Evolutionary conservation across 176 grass and related monocot species (phyloP).

Genomic region (Melocanna baccifera): DNA sequence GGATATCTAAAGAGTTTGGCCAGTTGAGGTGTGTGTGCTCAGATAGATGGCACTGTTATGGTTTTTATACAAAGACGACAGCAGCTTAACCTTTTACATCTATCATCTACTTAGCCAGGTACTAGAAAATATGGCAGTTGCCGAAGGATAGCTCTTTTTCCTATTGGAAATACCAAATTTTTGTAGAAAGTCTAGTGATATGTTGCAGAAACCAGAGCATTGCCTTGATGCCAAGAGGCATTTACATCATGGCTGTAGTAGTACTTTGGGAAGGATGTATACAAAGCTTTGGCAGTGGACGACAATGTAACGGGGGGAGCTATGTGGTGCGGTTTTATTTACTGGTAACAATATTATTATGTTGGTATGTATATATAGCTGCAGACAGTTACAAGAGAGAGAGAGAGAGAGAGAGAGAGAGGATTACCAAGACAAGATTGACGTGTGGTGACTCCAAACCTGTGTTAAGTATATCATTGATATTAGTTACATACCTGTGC

Average conservation of each 20-base stretch:
- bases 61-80: slow-evolving; percentile 29
- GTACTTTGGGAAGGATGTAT: background rate
- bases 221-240: background rate
- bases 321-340: background rate
- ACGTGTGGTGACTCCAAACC: background rate
- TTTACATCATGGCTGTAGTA: background rate
- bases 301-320: background rate
- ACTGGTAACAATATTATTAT: background rate
- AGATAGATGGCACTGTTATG: slow-evolving; percentile 14
- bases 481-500: too few relatives aligned
- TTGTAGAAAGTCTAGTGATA: slow-evolving; percentile 11
- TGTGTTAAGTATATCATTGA: background rate
- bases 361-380: background rate
- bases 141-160: background rate
- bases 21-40: slow-evolving; percentile 27
- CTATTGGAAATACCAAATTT: slow-evolving; percentile 5
- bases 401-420: too few relatives aligned
- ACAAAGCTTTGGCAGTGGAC: background rate
- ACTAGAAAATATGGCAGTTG: background rate
- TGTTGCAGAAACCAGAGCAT: background rate
- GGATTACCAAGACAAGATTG: background rate
- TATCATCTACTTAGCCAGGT: background rate
- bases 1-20: slow-evolving; percentile 34
- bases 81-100: background rate
- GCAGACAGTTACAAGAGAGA: background rate